phyloP scores from a whole-genome alignment of 192 early-diverging fungal species.

The Rhizophagus prolifer region DNA sequence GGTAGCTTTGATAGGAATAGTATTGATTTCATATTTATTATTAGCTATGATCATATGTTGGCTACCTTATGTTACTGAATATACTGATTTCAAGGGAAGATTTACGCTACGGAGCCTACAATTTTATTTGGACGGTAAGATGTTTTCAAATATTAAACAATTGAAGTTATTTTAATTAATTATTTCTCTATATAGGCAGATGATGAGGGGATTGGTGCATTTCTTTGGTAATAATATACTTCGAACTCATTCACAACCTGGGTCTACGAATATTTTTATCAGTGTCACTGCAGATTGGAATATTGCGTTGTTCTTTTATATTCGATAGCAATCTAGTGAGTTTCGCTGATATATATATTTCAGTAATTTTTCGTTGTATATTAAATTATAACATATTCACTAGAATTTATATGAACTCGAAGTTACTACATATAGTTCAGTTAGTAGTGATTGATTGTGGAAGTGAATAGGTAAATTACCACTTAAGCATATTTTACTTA shows the following conservation, averaged over 20 bases:
- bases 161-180: background rate
- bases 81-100: conserved; percentile 72
- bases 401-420: conserved; percentile 53
- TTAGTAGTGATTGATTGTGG: conserved; percentile 71
- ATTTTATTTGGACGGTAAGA: conserved; percentile 70
- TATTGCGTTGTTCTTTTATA: conserved; percentile 23
- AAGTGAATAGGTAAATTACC: conserved; percentile 43
- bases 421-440: conserved; percentile 72
- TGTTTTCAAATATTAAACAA: background rate
- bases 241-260: background rate
- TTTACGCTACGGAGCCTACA: conserved; percentile 80
- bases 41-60: conserved; percentile 71
- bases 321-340: conserved; percentile 42
- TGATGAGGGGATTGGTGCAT: conserved; percentile 62
- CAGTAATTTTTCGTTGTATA: background rate
- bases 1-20: conserved; percentile 62
- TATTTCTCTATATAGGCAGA: conserved; percentile 36
- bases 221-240: conserved; percentile 43
- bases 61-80: conserved; percentile 85
- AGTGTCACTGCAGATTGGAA: background rate
- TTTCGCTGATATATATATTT: background rate
- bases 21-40: conserved; percentile 70
- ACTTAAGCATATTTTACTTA: background rate
- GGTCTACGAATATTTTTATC: background rate
- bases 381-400: too few relatives aligned